Conservation (phyloP, 768 basidiomycete species). For the Xanthoconium purpureum region DNA sequence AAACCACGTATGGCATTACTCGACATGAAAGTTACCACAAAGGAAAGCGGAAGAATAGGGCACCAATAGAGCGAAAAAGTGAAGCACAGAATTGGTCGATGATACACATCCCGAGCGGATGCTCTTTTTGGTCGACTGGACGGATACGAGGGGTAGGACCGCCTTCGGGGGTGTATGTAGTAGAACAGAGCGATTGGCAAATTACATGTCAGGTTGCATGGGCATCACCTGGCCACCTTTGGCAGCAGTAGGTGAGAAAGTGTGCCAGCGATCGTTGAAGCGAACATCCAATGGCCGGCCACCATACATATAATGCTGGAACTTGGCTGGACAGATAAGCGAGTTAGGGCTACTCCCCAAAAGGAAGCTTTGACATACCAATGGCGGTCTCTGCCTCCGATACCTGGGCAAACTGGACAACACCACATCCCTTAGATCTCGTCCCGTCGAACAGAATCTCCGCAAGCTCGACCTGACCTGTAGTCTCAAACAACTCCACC, state of each 20-base stretch:
- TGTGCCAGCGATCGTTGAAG: slow-evolving; percentile 96
- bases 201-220: slow-evolving; percentile 54
- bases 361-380: slow-evolving; percentile 41
- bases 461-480: slow-evolving; percentile 89
- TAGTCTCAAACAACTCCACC: slow-evolving; percentile 97
- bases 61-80: not conserved
- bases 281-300: slow-evolving; percentile 87
- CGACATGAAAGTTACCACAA: not conserved
- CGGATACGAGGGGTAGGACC: not conserved
- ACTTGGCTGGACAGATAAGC: slow-evolving; percentile 59
- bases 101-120: not conserved
- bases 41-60: not conserved
- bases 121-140: not conserved
- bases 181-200: not conserved
- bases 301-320: slow-evolving; percentile 94
- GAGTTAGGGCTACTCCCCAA: not conserved
- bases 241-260: slow-evolving; percentile 83
- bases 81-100: not conserved
- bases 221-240: slow-evolving; percentile 77
- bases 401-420: slow-evolving; percentile 90
- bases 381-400: slow-evolving; percentile 93
- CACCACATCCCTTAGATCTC: slow-evolving; percentile 90
- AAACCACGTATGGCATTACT: not conserved
- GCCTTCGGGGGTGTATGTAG: not conserved
- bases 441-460: slow-evolving; percentile 93